These are phyloP conservation scores for Pythium sp. DNA, from an alignment of 352 stramenopile genomes.

Conservation along the genomic window DNA sequence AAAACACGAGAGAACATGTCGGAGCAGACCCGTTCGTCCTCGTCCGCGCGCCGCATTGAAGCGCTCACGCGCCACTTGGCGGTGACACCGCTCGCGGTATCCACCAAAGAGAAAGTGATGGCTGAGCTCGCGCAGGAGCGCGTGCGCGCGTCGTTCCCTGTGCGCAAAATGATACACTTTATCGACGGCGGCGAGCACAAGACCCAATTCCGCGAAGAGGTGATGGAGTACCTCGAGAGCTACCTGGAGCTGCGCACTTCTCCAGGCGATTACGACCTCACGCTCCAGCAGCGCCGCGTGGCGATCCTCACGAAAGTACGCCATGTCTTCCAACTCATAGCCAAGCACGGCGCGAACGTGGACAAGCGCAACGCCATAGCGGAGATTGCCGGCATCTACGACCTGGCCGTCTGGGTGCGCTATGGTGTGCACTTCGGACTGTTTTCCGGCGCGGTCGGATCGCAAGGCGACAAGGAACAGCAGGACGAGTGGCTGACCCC, in stretches of 20 bases:
- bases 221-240: conserved; percentile 46
- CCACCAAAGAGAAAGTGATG: conserved; percentile 36
- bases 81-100: conserved; percentile 27
- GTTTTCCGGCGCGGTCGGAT: conserved; percentile 74
- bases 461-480: conserved; percentile 76
- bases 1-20: conserved; percentile 21
- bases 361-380: conserved; percentile 62
- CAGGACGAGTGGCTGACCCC: conserved; percentile 75
- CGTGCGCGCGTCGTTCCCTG: conserved; percentile 39
- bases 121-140: conserved; percentile 54
- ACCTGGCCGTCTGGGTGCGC: conserved; percentile 62
- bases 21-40: conserved; percentile 19
- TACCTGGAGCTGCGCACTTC: conserved; percentile 41
- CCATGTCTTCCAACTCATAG: conserved; percentile 56
- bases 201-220: conserved; percentile 46
- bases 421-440: conserved; percentile 85
- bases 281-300: conserved; percentile 46
- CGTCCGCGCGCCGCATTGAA: conserved; percentile 33
- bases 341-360: conserved; percentile 47
- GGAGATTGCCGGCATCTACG: conserved; percentile 62
- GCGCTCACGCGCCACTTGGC: conserved; percentile 51
- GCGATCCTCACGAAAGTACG: conserved; percentile 53
- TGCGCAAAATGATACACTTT: conserved; percentile 57
- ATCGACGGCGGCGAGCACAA: conserved; percentile 47
- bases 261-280: conserved; percentile 45